phyloP scores from a whole-genome alignment of 768 basidiomycete species.

The Kwoniella mangroviensis region DNA sequence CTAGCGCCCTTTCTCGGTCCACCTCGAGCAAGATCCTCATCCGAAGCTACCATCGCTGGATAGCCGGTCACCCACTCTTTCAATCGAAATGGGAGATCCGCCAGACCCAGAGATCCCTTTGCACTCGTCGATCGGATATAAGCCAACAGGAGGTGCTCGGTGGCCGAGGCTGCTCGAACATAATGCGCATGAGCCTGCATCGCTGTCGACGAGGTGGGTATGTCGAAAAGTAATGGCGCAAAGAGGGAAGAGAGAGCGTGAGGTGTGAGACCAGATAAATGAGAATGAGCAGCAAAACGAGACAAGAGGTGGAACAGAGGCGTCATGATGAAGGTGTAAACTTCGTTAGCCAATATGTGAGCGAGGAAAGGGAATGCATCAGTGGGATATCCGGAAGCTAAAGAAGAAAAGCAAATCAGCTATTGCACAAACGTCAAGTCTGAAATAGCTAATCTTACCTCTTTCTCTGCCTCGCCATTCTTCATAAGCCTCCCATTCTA shows the following conservation, averaged over 20 bases:
- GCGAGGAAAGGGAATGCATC: slow-evolving; percentile 75
- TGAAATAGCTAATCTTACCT: slow-evolving; percentile 61
- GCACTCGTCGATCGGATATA: slow-evolving; percentile 83
- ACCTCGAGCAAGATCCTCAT: slow-evolving; percentile 61
- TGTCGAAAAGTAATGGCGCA: slow-evolving; percentile 83
- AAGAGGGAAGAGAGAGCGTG: slow-evolving; percentile 87
- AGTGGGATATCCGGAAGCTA: slow-evolving; percentile 71
- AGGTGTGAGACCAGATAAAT: slow-evolving; percentile 85
- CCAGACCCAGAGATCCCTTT: slow-evolving; percentile 36
- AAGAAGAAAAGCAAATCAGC: not conserved
- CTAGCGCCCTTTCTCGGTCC: slow-evolving; percentile 76
- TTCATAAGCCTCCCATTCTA: slow-evolving; percentile 82
- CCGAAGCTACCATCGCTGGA: slow-evolving; percentile 73
- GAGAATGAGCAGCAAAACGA: slow-evolving; percentile 79
- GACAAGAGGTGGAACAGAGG: slow-evolving; percentile 80
- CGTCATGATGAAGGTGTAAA: slow-evolving; percentile 34
- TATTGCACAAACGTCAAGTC: not conserved
- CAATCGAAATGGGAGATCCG: slow-evolving; percentile 70
- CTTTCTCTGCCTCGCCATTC: slow-evolving; percentile 82
- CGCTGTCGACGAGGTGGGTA: slow-evolving; percentile 60
- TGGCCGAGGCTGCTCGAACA: slow-evolving; percentile 79
- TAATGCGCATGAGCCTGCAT: slow-evolving; percentile 70
- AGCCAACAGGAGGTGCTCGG: slow-evolving; percentile 89
- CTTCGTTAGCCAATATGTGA: slow-evolving; percentile 37
- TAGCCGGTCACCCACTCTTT: slow-evolving; percentile 91